Evolutionary conservation across 257 asterid genomes (phyloP), one percentile per base, ranked within the genome.

Genomic region (Apocynum venetum): DNA sequence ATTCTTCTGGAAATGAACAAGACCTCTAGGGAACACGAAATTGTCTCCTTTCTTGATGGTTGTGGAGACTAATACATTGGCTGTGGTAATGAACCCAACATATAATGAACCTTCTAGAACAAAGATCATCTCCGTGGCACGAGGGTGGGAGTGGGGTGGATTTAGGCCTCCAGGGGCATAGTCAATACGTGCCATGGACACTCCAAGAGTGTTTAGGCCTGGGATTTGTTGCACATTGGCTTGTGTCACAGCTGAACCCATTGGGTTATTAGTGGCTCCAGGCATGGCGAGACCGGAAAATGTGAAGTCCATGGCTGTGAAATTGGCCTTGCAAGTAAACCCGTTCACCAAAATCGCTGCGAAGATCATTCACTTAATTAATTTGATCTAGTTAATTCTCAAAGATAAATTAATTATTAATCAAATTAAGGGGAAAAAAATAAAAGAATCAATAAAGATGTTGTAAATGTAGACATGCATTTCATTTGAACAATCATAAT

Each of bases 221-320:
- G 97, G 94, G 72, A 89, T 80, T 59, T 64, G 83, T 75, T 77
- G 77, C 10, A 91, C 97, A 80, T 84, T 88, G 77, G 92, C 97
- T 69, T 79, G 85, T 41, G 92, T 87, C 68, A 88, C 95, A 4
- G 75, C 2, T 2, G 96, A 87, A 0, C 90, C 92, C 77, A 70
- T 15, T 82, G 87, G 13, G 71, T 46, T 85, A 83, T 83, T 90
- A 57, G 60, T 14, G n/a, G 1, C 60, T 53, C 60, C 60, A 4
- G 60, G 25, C 60, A 6, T 53, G 17, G n/a, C 60, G 0, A 53
- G 60, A 53, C 60, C 60, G 20, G 60, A 53, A 53, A 53, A 15
- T 53, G 60, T 13, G 25, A 53, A 53, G 25, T 53, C 60, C 60
- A 0, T 53, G 1, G 20, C 60, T 6, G 60, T 14, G 60, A 53